These are phyloP conservation scores for Croton setiger DNA, from an alignment of 441 rosid genomes.

Conservation along the genomic window DNA sequence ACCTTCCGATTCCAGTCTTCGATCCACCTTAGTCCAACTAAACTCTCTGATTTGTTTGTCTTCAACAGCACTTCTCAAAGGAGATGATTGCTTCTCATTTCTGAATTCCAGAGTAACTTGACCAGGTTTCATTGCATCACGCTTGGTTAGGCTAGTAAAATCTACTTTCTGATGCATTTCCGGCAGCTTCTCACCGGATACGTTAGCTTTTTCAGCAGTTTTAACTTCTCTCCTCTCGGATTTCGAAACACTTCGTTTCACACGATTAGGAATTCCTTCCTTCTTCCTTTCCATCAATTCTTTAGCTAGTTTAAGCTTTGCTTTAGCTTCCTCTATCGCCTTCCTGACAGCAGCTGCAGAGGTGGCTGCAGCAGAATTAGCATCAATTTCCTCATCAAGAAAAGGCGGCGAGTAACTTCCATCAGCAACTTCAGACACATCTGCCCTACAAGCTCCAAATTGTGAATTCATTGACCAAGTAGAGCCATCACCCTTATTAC, in stretches of 20 bases:
- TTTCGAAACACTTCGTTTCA: conserved; percentile 33
- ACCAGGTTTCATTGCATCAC: conserved; percentile 21
- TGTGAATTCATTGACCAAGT: conserved; percentile 20
- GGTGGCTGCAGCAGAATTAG: conserved; percentile 74
- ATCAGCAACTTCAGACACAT: conserved; percentile 34
- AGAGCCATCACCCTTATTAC: conserved; percentile 22
- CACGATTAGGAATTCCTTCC: conserved; percentile 44
- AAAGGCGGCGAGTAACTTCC: conserved; percentile 55
- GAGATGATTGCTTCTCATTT: conserved; percentile 21
- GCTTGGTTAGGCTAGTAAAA: conserved; percentile 13
- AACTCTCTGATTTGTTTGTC: conserved; percentile 12
- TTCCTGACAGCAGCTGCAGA: conserved; percentile 89
- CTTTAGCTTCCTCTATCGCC: conserved; percentile 89
- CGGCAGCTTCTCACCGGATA: conserved; percentile 21
- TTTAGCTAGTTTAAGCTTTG: conserved; percentile 67
- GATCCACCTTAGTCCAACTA: conserved; percentile 16
- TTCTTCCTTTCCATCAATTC: conserved; percentile 72
- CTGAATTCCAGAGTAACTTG: conserved; percentile 22
- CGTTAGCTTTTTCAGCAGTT: conserved; percentile 28
- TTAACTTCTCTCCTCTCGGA: conserved; percentile 29
- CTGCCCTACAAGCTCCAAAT: conserved; percentile 31
- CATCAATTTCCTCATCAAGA: conserved; percentile 71
- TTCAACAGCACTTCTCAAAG: conserved; percentile 20
- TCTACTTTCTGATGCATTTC: conserved; percentile 23
- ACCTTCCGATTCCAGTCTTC: conserved; percentile 24